phyloP scores from a whole-genome alignment of 768 basidiomycete species.

The Boletus fagicola region DNA sequence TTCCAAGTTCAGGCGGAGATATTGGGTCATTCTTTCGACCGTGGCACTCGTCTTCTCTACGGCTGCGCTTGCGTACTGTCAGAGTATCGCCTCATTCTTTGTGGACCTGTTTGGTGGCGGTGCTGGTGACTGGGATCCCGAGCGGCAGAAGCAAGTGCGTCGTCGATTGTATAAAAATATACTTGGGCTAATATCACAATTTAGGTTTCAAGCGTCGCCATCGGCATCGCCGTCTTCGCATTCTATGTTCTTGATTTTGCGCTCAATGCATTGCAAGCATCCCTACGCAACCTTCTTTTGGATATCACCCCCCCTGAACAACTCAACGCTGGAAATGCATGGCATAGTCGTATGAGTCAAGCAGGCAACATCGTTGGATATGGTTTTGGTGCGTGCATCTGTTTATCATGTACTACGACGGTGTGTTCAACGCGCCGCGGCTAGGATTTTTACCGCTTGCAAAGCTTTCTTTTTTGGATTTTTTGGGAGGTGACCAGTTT shows the following conservation, averaged over 20 bases:
- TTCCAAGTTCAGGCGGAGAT: conserved; percentile 86
- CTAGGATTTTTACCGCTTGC: conserved; percentile 87
- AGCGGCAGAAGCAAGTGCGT: conserved; percentile 58
- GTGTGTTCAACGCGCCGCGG: conserved; percentile 7
- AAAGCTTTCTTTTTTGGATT: conserved; percentile 68
- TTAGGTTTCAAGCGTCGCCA: conserved; percentile 68
- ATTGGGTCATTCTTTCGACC: conserved; percentile 92
- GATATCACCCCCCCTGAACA: conserved; percentile 89
- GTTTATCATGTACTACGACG: neutral
- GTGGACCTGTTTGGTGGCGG: conserved; percentile 78
- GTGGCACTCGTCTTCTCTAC: conserved; percentile 75
- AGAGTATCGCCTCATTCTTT: conserved; percentile 64
- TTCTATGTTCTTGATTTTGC: conserved; percentile 97
- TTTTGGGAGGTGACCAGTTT: conserved; percentile 91
- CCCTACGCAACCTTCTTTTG: conserved; percentile 87
- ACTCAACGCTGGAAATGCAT: conserved; percentile 92
- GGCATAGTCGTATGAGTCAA: conserved; percentile 96
- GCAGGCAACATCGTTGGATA: conserved; percentile 96
- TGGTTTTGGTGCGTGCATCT: conserved; percentile 65
- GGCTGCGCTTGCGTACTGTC: conserved; percentile 78
- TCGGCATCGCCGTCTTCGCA: conserved; percentile 80
- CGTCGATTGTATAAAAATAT: neutral
- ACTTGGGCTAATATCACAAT: neutral
- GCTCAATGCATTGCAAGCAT: conserved; percentile 94
- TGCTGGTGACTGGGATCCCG: conserved; percentile 85